Evolutionary conservation across 352 stramenopile species (phyloP).

Genomic region (Phytopythium sindhum): DNA sequence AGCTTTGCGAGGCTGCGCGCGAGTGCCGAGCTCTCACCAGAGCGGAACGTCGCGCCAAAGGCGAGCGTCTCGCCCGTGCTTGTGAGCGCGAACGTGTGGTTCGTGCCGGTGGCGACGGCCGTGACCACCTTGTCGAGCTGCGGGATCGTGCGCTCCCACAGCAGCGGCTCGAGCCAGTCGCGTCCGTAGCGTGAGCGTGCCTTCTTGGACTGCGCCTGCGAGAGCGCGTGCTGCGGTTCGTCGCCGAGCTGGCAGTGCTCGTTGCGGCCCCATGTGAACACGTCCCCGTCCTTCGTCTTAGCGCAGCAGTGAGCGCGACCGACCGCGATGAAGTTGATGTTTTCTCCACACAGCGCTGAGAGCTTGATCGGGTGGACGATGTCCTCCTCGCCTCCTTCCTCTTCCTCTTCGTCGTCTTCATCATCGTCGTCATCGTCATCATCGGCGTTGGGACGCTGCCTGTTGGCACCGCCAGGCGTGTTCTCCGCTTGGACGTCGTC

Average conservation of each 20-base stretch:
- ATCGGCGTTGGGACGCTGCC: constrained; percentile 5
- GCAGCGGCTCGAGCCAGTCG: constrained; percentile 46
- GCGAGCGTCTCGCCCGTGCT: constrained; percentile 47
- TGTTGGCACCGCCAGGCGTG: constrained; percentile 4
- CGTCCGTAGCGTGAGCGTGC: constrained; percentile 56
- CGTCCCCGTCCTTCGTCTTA: constrained; percentile 72
- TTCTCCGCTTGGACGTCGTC: not conserved
- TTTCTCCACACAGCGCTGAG: constrained; percentile 55
- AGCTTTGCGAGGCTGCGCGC: constrained; percentile 55
- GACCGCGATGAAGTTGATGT: constrained; percentile 67
- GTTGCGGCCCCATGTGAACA: constrained; percentile 85
- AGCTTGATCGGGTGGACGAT: constrained; percentile 74
- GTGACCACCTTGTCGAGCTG: constrained; percentile 39
- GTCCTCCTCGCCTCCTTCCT: constrained; percentile 55
- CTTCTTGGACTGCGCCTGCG: constrained; percentile 50
- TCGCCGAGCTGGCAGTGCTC: constrained; percentile 76
- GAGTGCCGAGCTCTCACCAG: constrained; percentile 52
- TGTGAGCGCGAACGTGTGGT: constrained; percentile 68
- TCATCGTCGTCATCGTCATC: constrained; percentile 14
- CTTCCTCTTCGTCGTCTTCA: constrained; percentile 15
- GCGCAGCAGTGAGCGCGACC: constrained; percentile 73
- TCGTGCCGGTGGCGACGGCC: constrained; percentile 61
- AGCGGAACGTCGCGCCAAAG: constrained; percentile 70
- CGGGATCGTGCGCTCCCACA: constrained; percentile 68
- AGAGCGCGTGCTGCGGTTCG: constrained; percentile 59